Base-by-base conservation (phyloP, 257 asterid species). In the Plantago major region DNA sequence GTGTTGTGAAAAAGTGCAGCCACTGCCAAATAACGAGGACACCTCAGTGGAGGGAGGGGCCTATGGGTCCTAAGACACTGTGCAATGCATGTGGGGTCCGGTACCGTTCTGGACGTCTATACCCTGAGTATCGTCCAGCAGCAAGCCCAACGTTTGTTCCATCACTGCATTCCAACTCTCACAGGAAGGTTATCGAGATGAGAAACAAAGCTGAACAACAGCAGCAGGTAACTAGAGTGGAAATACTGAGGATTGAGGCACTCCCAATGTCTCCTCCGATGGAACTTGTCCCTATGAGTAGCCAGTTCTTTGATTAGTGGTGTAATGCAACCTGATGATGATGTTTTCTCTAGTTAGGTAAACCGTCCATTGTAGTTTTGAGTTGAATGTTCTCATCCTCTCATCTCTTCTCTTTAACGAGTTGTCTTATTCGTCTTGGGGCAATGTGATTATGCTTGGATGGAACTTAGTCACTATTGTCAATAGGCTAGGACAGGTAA, bases 61-160 rank as follows among this genome's bases (percentile, higher is more conserved):
- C 97, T 0, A 8, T 69, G 76, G 97, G 97, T 3, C 95, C 90
- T 0, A 84, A 79, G 81, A 86, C 94, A 1, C 77, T 89, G 10
- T 89, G 97, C 82, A 89, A 89, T n/a, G 97, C 97, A 1, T 89
- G 97, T 52, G 97, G 97, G 8, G 97, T 89, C 26, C 84, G 97
- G 4, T 82, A 77, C 68, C 71, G 97, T 15, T 89, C 97, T 0
- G 95, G 97, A 10, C 87, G 95, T 11, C 73, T 89, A 2, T 81
- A 63, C 46, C 95, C 97, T 0, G 97, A 89, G 46, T 89, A 89
- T 63, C 86, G 97, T 0, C 97, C 97, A 0, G 89, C 89, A 5
- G 94, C 94, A 3, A 89, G 97, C 58, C 97, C 97, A 1, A 84
- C 95, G 1, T 89, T 89, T 33, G 81, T 84, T 51, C 94, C 95